Conservation (phyloP, 1,139 yeast genomes). For the Yamadazyma siamensis region DNA sequence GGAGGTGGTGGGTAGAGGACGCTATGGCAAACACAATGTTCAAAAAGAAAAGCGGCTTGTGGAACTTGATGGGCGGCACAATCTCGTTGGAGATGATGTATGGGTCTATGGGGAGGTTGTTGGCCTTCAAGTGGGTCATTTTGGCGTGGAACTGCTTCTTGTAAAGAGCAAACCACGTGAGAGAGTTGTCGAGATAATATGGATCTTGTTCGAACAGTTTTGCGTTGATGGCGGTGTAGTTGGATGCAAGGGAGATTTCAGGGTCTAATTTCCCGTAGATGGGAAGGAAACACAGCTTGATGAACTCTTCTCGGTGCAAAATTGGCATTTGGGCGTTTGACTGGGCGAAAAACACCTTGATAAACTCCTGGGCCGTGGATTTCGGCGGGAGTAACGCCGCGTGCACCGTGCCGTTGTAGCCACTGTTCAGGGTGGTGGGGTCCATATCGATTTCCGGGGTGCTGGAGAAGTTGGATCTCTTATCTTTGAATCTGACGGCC, state of each 20-base stretch:
- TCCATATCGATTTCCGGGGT: conserved; percentile 12
- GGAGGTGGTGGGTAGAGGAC: conserved; percentile 68
- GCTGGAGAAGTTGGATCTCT: conserved; percentile 13
- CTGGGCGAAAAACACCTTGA: conserved; percentile 71
- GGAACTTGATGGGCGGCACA: conserved; percentile 44
- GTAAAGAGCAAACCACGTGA: conserved; percentile 47
- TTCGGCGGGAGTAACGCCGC: conserved; percentile 69
- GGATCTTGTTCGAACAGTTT: conserved; percentile 9
- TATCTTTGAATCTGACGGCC: conserved; percentile 61
- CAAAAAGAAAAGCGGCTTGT: conserved; percentile 53
- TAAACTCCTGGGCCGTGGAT: conserved; percentile 60
- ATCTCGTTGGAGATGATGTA: conserved; percentile 33
- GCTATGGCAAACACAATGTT: conserved; percentile 80
- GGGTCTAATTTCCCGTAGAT: conserved; percentile 66
- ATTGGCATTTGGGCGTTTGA: conserved; percentile 81
- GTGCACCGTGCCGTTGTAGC: conserved; percentile 16
- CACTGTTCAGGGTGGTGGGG: conserved; percentile 8
- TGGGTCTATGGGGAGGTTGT: conserved; percentile 20
- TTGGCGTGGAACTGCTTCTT: conserved; percentile 26
- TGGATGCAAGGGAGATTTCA: conserved; percentile 57
- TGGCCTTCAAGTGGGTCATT: conserved; percentile 10
- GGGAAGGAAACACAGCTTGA: conserved; percentile 66
- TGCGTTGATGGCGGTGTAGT: conserved; percentile 50
- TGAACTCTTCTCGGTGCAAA: conserved; percentile 74
- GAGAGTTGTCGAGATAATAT: conserved; percentile 20